Percentiles rank a stretch among this genome's conserved stretches.
phyloP scores from a whole-genome alignment of 495 filamentous ascomycete species.

The Rhypophila decipiens region DNA sequence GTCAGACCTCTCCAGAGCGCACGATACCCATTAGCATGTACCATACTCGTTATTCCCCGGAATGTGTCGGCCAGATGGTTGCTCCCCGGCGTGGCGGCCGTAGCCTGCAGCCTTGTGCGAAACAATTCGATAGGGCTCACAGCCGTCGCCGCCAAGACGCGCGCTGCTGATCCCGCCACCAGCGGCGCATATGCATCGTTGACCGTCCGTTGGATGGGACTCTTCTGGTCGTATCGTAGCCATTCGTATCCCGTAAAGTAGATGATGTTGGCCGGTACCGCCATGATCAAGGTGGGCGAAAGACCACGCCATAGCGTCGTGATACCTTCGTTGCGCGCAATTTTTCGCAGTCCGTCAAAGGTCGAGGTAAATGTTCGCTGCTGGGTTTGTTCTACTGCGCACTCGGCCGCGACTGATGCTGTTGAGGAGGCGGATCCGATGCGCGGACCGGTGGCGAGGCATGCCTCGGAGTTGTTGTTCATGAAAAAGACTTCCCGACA shows the following conservation, averaged over 20 bases:
- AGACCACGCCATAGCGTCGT: conserved; percentile 88
- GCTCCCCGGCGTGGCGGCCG: conserved; percentile 46
- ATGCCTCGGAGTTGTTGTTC: conserved; percentile 76
- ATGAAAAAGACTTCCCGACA: conserved; percentile 97
- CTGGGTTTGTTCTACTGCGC: conserved; percentile 80
- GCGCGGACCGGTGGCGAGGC: conserved; percentile 54
- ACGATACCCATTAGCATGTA: conserved; percentile 62
- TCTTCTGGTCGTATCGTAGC: conserved; percentile 63
- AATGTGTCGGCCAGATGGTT: conserved; percentile 65
- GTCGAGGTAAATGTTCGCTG: conserved; percentile 82
- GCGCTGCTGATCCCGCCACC: conserved; percentile 69
- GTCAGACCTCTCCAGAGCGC: conserved; percentile 91
- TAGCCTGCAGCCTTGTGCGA: conserved; percentile 83
- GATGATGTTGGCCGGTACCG: conserved; percentile 91
- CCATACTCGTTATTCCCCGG: conserved; percentile 70
- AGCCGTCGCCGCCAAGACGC: conserved; percentile 70
- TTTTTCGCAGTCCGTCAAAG: conserved; percentile 86
- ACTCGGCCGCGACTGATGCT: conserved; percentile 55
- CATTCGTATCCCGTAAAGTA: conserved; percentile 99
- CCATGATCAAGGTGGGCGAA: conserved; percentile 88
- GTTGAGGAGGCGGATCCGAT: conserved; percentile 25
- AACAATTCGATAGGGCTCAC: conserved; percentile 95
- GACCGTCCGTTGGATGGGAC: conserved; percentile 57
- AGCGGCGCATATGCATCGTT: conserved; percentile 70
- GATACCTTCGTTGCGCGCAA: conserved; percentile 88